Evolutionary conservation across 179 eudicot genomes (phyloP), one percentile per base, ranked within the genome.

Genomic region (Sideroxylon spinosum): DNA sequence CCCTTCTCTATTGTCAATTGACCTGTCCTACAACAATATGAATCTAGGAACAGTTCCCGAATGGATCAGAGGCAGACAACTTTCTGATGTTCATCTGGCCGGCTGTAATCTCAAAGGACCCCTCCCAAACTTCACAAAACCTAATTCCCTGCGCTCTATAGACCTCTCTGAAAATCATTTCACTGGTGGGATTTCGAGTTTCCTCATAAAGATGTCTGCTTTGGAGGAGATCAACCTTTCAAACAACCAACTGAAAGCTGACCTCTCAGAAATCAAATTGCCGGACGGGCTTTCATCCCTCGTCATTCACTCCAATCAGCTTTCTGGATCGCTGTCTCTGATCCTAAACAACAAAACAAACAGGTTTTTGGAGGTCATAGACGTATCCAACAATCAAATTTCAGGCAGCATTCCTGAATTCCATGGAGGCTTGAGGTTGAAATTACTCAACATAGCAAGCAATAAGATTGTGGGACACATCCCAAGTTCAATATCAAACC

Each of bases 81-180:
- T 92, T 14, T 79, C 98, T 23, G 87, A 87, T 67, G 87, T 90
- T 65, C 85, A 88, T 77, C 78, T 94, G 80, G 98, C 98, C 23
- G 92, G 97, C 22, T 94, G 98, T 60, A 79, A 84, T 71, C 93
- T 92, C 7, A 67, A n/a, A 53, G 95, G 93, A 29, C 49, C 88
- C 4, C 86, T 93, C 22, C 94, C 98, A 48, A 86, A 37, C 32
- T 94, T 94, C 81, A 81, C 83, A 69, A 86, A 61, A 23, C 91
- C 95, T 9, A 23, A 87, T 56, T 84, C 92, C 7, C 78, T 93
- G 75, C 86, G 74, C 76, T 86, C 92, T 25, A 73, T 94, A n/a
- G 98, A 94, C 86, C 86, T 92, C 50, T 91, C 97, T 8, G 77
- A 87, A 49, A 94, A 92, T 84, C 86, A 81, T 73, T 85, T 89